These are phyloP conservation scores for Fusarium pininemorale DNA, from an alignment of 2,329 filamentous ascomycete species.

Conservation along the genomic window DNA sequence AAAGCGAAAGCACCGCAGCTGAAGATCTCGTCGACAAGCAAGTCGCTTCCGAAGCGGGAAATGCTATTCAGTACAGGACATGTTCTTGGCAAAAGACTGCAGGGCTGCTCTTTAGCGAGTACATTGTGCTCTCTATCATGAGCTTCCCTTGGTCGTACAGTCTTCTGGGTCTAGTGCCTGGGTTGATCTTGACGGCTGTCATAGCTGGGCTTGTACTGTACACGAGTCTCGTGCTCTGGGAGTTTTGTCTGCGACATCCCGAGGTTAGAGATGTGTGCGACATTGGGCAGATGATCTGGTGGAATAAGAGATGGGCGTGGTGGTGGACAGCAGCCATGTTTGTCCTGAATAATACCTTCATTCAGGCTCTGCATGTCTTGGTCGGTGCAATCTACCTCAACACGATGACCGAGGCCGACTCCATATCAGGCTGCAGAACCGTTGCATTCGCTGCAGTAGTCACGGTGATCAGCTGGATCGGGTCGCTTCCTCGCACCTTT, in stretches of 20 bases:
- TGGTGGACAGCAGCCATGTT: slow-evolving; percentile 83
- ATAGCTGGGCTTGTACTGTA: slow-evolving; percentile 83
- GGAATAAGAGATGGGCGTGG: slow-evolving; percentile 78
- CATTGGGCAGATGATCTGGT: slow-evolving; percentile 91
- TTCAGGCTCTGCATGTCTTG: slow-evolving; percentile 82
- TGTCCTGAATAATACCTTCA: slow-evolving; percentile 91
- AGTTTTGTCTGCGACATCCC: slow-evolving; percentile 88
- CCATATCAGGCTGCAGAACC: slow-evolving; percentile 72
- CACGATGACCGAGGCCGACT: slow-evolving; percentile 77
- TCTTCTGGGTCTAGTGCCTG: slow-evolving; percentile 84
- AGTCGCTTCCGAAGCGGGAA: slow-evolving; percentile 77
- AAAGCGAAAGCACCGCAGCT: slow-evolving; percentile 53
- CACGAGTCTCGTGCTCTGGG: slow-evolving; percentile 71
- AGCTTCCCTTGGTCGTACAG: slow-evolving; percentile 94
- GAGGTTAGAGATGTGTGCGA: slow-evolving; percentile 93
- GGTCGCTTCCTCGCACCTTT: slow-evolving; percentile 87
- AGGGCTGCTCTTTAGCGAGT: slow-evolving; percentile 89
- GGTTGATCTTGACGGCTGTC: slow-evolving; percentile 80
- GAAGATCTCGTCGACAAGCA: slow-evolving; percentile 66
- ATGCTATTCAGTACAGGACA: slow-evolving; percentile 88
- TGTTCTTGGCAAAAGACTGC: slow-evolving; percentile 97
- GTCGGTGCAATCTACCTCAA: slow-evolving; percentile 88
- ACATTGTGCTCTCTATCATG: slow-evolving; percentile 92
- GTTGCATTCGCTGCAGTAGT: slow-evolving; percentile 80
- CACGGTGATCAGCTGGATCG: slow-evolving; percentile 77